These are phyloP conservation scores for Rhizomucor miehei DNA, from an alignment of 371 early-diverging fungal genomes.

Conservation along the genomic window DNA sequence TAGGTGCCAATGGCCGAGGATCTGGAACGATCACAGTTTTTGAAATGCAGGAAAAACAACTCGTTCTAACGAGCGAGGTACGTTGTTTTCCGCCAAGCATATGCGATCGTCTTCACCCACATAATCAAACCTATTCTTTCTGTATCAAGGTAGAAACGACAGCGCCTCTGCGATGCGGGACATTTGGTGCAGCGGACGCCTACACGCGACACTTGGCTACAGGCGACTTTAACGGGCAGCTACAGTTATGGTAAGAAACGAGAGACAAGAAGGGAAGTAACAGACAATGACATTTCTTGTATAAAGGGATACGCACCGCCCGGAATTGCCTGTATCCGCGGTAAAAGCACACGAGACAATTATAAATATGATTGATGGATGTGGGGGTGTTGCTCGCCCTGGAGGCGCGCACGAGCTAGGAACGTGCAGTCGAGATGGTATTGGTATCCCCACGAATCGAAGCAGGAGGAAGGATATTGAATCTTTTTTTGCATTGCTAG, in stretches of 20 bases:
- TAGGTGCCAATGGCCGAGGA: slow-evolving; percentile 68
- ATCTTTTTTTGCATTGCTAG: slow-evolving; percentile 20
- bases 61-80: slow-evolving; percentile 51
- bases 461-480: neutral
- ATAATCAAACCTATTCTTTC: neutral
- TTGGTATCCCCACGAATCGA: neutral
- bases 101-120: too few relatives aligned
- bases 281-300: neutral
- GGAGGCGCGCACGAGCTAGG: slow-evolving; percentile 65
- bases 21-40: slow-evolving; percentile 66
- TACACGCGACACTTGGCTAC: slow-evolving; percentile 63
- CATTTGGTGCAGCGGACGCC: slow-evolving; percentile 60
- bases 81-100: too few relatives aligned
- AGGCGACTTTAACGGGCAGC: slow-evolving; percentile 73
- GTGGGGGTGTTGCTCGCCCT: slow-evolving; percentile 42
- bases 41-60: slow-evolving; percentile 45
- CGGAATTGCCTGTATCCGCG: slow-evolving; percentile 57
- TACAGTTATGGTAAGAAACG: slow-evolving; percentile 58
- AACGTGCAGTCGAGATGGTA: slow-evolving; percentile 77
- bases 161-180: slow-evolving; percentile 63
- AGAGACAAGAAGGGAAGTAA: too few relatives aligned
- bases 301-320: slow-evolving; percentile 64
- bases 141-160: slow-evolving; percentile 40
- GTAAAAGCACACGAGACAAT: slow-evolving; percentile 72
- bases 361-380: slow-evolving; percentile 75